Evolutionary conservation across 345 rosid genomes (phyloP).

Genomic region (Arabidopsis thaliana): DNA sequence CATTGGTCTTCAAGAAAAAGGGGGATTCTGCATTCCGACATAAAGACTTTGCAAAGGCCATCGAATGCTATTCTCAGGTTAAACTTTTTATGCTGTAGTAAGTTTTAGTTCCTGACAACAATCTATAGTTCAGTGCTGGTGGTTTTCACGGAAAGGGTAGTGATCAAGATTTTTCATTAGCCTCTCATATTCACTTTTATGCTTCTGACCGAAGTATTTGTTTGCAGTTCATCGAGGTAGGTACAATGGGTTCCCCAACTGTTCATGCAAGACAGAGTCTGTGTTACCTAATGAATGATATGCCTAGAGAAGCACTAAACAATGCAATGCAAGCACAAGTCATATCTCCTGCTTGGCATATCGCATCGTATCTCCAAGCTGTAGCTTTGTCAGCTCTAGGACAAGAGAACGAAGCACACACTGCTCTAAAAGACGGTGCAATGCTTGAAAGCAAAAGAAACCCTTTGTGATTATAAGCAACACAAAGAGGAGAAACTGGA

Average conservation of each 20-base stretch:
- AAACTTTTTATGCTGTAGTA: not conserved
- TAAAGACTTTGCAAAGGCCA: slow-evolving; percentile 66
- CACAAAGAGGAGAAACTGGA: not conserved
- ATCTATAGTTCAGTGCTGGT: not conserved
- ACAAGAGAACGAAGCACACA: slow-evolving; percentile 69
- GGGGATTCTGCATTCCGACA: slow-evolving; percentile 83
- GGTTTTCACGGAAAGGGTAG: not conserved
- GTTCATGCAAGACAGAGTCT: slow-evolving; percentile 74
- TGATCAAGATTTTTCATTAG: not conserved
- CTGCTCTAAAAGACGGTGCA: slow-evolving; percentile 70
- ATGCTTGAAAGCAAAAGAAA: slow-evolving; percentile 61
- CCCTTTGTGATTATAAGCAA: slow-evolving; percentile 6
- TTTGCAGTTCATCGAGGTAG: slow-evolving; percentile 76
- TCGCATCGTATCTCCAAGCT: slow-evolving; percentile 84
- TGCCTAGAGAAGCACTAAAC: slow-evolving; percentile 73
- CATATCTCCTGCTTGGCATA: slow-evolving; percentile 74
- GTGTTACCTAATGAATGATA: slow-evolving; percentile 70
- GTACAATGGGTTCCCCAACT: slow-evolving; percentile 84
- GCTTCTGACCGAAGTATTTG: slow-evolving; percentile 3
- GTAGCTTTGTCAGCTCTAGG: slow-evolving; percentile 62
- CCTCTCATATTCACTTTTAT: not conserved
- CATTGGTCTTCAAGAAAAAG: slow-evolving; percentile 69
- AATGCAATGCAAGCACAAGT: slow-evolving; percentile 84
- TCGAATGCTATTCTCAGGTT: slow-evolving; percentile 78
- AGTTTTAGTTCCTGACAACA: not conserved